Conservation (phyloP, 345 rosid species). For the Raphanus sativus region DNA sequence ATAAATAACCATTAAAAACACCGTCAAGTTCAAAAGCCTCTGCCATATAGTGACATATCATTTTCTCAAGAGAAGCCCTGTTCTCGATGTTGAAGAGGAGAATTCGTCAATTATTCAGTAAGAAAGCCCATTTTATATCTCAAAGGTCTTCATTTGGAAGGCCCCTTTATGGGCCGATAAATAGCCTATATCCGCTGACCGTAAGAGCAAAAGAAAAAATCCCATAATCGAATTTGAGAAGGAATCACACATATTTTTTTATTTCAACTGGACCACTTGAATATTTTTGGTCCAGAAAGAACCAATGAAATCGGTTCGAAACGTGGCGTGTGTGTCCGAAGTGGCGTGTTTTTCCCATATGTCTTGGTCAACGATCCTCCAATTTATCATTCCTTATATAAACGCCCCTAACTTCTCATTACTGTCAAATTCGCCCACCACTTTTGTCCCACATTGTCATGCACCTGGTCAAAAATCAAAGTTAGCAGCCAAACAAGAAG, state of each 20-base stretch:
- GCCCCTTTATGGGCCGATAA: too few relatives aligned
- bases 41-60: too few relatives aligned
- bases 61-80: too few relatives aligned
- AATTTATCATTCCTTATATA: not conserved
- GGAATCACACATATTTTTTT: not conserved
- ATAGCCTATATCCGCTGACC: too few relatives aligned
- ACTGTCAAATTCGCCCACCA: not conserved
- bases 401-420: not conserved
- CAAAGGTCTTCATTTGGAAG: too few relatives aligned
- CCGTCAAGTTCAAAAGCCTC: too few relatives aligned
- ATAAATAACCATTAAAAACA: not conserved
- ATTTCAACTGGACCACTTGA: not conserved
- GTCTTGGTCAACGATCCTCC: slow-evolving; percentile 10
- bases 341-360: not conserved
- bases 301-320: slow-evolving; percentile 16
- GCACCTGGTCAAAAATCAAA: not conserved
- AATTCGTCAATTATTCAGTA: too few relatives aligned
- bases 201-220: too few relatives aligned
- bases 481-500: not conserved
- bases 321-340: slow-evolving; percentile 18
- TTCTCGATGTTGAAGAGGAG: too few relatives aligned
- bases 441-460: slow-evolving; percentile 14
- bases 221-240: too few relatives aligned
- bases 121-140: too few relatives aligned
- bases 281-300: not conserved